Percentiles rank a stretch among this genome's conserved stretches.
Evolutionary conservation across 192 early-diverging fungal species (phyloP).

Genomic region (Linnemannia schmuckeri): DNA sequence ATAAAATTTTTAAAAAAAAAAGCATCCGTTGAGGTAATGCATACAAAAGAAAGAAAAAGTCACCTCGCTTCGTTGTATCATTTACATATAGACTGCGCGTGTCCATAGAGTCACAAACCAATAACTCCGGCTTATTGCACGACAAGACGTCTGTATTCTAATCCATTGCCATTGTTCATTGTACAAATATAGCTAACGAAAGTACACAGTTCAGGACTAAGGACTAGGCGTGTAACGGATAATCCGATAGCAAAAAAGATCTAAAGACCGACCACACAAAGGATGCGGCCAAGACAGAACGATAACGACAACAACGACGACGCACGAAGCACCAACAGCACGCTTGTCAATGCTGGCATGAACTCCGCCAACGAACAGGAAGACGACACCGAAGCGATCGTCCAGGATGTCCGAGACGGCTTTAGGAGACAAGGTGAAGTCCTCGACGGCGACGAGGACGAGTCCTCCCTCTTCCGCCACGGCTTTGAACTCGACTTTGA

Average conservation of each 20-base stretch:
- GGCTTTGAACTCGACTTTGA: constrained; percentile 65
- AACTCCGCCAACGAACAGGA: constrained; percentile 53
- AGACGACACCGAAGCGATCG: constrained; percentile 17
- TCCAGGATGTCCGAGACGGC: constrained; percentile 16
- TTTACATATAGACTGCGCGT: not conserved
- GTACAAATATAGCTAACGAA: not conserved
- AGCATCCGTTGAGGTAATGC: constrained; percentile 6
- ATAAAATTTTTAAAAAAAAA: not conserved
- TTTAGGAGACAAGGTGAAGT: constrained; percentile 37
- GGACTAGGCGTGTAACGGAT: not conserved
- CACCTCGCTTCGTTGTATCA: not conserved
- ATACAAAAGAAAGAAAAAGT: not conserved
- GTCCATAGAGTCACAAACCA: not conserved
- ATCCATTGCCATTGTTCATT: not conserved
- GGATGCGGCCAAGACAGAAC: constrained; percentile 41
- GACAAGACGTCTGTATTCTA: not conserved
- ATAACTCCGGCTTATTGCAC: not conserved
- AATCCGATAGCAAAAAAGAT: not conserved
- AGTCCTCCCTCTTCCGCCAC: constrained; percentile 53
- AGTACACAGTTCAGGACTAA: not conserved
- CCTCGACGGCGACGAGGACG: constrained; percentile 41
- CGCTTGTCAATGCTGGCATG: constrained; percentile 64
- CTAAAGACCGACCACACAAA: not conserved
- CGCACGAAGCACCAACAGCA: constrained; percentile 66
- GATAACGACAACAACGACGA: constrained; percentile 63